phyloP scores from a whole-genome alignment of 2,329 filamentous ascomycete species.

The Monilinia aucupariae region DNA sequence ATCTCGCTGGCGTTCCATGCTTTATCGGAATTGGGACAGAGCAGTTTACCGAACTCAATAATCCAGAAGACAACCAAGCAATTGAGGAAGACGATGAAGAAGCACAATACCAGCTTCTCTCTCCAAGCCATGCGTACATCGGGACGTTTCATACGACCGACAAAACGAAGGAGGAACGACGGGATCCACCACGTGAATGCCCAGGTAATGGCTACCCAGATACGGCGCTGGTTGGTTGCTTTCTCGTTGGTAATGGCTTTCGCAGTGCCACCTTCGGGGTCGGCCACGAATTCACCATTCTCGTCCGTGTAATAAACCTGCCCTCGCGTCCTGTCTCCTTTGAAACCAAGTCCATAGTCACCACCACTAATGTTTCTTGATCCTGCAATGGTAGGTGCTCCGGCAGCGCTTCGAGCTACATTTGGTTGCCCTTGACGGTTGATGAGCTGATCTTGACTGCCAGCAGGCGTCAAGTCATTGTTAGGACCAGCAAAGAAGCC shows the following conservation, averaged over 20 bases:
- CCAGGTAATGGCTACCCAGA: slow-evolving; percentile 83
- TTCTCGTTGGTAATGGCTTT: slow-evolving; percentile 69
- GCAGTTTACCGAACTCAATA: slow-evolving; percentile 71
- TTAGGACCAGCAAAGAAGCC: slow-evolving; percentile 65
- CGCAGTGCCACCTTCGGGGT: slow-evolving; percentile 71
- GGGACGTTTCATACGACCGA: slow-evolving; percentile 94
- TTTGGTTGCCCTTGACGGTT: slow-evolving; percentile 29
- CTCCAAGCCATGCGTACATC: slow-evolving; percentile 97
- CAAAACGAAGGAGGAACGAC: slow-evolving; percentile 68
- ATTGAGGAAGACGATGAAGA: slow-evolving; percentile 78
- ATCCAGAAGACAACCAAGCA: slow-evolving; percentile 86
- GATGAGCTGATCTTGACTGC: slow-evolving; percentile 67
- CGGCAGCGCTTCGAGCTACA: slow-evolving; percentile 43
- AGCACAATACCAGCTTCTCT: slow-evolving; percentile 81
- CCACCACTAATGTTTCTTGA: slow-evolving; percentile 56
- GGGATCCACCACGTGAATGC: slow-evolving; percentile 90
- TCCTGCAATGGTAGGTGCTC: slow-evolving; percentile 57
- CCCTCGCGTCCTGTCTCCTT: slow-evolving; percentile 73
- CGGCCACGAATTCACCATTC: slow-evolving; percentile 61
- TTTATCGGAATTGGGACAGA: slow-evolving; percentile 90
- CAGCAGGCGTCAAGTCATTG: slow-evolving; percentile 56
- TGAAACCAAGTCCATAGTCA: slow-evolving; percentile 83
- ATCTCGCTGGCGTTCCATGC: slow-evolving; percentile 75
- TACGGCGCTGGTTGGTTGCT: slow-evolving; percentile 57
- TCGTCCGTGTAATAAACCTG: slow-evolving; percentile 70